Conservation (phyloP, 1,284 basidiomycete species). For the Microbotryomycetes sp. region DNA sequence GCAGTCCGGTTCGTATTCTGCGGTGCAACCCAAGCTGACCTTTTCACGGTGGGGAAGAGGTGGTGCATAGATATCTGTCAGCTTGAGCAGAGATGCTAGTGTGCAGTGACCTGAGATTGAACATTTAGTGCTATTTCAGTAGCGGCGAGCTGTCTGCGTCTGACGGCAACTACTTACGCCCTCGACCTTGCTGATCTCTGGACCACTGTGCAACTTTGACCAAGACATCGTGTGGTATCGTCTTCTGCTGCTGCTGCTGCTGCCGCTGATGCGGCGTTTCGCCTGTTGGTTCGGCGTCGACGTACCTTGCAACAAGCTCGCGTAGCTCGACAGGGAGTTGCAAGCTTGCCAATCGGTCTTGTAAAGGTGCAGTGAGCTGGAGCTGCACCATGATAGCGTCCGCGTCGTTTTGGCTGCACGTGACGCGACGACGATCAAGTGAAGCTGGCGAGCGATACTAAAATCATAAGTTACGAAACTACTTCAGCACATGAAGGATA, state of each 20-base stretch:
- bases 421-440: too few species aligned
- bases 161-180: not conserved
- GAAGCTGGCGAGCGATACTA: too few species aligned
- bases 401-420: too few species aligned
- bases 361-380: not conserved
- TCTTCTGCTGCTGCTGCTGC: not conserved
- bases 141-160: too few species aligned
- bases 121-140: not conserved
- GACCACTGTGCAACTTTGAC: slow-evolving; percentile 10
- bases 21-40: not conserved
- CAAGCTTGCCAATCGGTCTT: not conserved
- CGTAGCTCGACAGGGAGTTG: slow-evolving; percentile 9
- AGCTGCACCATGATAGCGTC: slow-evolving; percentile 25
- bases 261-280: too few species aligned
- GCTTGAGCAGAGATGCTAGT: slow-evolving; percentile 9
- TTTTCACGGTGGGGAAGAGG: slow-evolving; percentile 15
- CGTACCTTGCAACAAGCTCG: not conserved
- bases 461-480: too few species aligned
- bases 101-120: slow-evolving; percentile 4
- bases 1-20: not conserved
- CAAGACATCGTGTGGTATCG: slow-evolving; percentile 10
- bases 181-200: not conserved
- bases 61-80: slow-evolving; percentile 21
- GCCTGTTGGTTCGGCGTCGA: not conserved
- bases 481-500: too few species aligned